These are phyloP conservation scores for Kodamaea plutei DNA, from an alignment of 1,139 yeast species.

Conservation along the genomic window DNA sequence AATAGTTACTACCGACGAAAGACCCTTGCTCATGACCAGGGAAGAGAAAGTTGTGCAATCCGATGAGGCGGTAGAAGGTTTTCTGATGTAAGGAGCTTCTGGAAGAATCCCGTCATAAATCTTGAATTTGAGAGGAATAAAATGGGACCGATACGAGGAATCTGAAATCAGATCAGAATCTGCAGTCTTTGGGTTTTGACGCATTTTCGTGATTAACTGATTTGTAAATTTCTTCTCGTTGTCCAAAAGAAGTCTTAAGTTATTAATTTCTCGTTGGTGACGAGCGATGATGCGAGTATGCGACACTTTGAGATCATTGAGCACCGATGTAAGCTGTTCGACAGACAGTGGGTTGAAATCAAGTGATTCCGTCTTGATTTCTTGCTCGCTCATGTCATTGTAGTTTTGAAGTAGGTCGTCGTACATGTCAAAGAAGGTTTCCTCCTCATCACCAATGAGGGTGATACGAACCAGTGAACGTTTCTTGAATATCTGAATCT, in stretches of 20 bases:
- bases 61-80: constrained; percentile 1
- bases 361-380: constrained; percentile 2
- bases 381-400: constrained; percentile 1
- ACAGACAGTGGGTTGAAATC: too few species aligned
- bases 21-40: constrained; percentile 2
- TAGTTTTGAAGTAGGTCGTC: constrained; percentile 6
- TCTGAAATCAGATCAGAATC: neutral
- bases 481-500: constrained; percentile 19
- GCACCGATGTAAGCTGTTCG: constrained; percentile 15
- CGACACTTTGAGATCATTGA: constrained; percentile 14
- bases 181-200: too few species aligned
- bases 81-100: constrained; percentile 1
- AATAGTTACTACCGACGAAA: too few species aligned
- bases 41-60: neutral
- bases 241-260: constrained; percentile 21
- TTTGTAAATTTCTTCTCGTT: constrained; percentile 17
- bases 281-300: constrained; percentile 8
- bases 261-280: constrained; percentile 28
- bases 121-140: neutral
- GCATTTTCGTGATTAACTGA: neutral
- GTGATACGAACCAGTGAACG: constrained; percentile 4
- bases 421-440: neutral
- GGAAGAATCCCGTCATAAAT: constrained; percentile 2
- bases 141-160: neutral
- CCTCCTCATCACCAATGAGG: constrained; percentile 3